These are phyloP conservation scores for Phaeosphaeria sp. DNA, from an alignment of 2,329 filamentous ascomycete species.

Conservation along the genomic window DNA sequence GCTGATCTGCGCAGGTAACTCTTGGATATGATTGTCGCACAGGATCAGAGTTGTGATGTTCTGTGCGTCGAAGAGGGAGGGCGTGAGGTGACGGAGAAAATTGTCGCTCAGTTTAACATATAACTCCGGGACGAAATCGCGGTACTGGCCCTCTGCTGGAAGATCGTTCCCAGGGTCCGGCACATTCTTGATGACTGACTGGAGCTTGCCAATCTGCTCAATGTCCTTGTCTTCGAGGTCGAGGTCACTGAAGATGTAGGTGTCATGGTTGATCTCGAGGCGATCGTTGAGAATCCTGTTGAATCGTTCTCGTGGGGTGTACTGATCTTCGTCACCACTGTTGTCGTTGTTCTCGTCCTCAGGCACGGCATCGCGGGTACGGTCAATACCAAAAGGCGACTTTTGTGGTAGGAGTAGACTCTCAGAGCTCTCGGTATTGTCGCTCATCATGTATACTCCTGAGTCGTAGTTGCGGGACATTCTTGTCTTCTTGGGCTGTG, in stretches of 20 bases:
- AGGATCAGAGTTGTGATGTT: slow-evolving; percentile 34
- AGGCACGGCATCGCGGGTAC: slow-evolving; percentile 1
- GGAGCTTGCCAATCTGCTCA: slow-evolving; percentile 29
- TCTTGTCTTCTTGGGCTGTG: slow-evolving; percentile 33
- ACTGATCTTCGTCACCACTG: slow-evolving; percentile 8
- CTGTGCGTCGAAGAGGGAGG: slow-evolving; percentile 33
- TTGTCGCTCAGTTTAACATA: slow-evolving; percentile 32
- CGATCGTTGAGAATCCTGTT: slow-evolving; percentile 15
- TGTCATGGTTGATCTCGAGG: slow-evolving; percentile 21
- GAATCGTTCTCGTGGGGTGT: slow-evolving; percentile 12
- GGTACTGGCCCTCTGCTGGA: slow-evolving; percentile 36
- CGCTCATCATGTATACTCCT: slow-evolving; percentile 41
- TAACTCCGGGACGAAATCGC: slow-evolving; percentile 37
- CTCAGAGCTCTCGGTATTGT: slow-evolving; percentile 26
- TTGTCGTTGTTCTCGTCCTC: neutral
- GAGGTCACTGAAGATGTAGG: slow-evolving; percentile 20
- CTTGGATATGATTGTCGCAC: slow-evolving; percentile 30
- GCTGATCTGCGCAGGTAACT: slow-evolving; percentile 35
- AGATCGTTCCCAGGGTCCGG: slow-evolving; percentile 32
- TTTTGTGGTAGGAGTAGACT: slow-evolving; percentile 18
- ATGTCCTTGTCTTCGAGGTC: slow-evolving; percentile 32
- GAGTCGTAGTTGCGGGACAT: slow-evolving; percentile 41
- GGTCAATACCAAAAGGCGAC: slow-evolving; percentile 18
- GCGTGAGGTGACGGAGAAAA: slow-evolving; percentile 22
- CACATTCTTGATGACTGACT: slow-evolving; percentile 30